Conservation (phyloP, 345 rosid species). For the Citrus mangshanensis region DNA sequence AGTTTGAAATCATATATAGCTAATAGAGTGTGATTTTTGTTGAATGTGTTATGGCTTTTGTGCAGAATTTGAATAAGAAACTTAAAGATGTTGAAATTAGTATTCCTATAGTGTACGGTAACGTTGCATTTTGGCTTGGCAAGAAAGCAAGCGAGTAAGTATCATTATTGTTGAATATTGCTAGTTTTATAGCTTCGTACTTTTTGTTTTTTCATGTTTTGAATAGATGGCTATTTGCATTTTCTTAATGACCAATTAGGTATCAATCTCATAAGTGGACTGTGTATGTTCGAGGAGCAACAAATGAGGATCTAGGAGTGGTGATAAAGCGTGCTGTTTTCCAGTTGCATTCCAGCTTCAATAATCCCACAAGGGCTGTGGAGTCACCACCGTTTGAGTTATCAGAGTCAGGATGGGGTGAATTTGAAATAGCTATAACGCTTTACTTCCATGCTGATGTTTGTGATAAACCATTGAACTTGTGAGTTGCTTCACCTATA, state of each 20-base stretch:
- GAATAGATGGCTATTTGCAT: background rate
- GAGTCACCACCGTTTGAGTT: constrained; percentile 72
- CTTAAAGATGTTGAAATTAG: constrained; percentile 71
- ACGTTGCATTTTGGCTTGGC: constrained; percentile 76
- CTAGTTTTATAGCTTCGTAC: background rate
- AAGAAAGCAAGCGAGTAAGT: constrained; percentile 84
- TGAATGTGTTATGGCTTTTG: constrained; percentile 3
- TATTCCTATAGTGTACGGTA: constrained; percentile 72
- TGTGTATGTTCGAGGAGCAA: constrained; percentile 65
- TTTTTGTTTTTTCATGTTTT: background rate
- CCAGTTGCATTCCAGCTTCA: constrained; percentile 68
- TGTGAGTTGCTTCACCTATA: constrained; percentile 37
- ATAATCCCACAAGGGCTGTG: constrained; percentile 59
- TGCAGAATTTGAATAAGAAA: constrained; percentile 50
- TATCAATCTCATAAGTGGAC: constrained; percentile 70
- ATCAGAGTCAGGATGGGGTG: constrained; percentile 78
- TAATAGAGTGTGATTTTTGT: background rate
- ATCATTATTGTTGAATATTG: background rate
- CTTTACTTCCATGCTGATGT: constrained; percentile 62
- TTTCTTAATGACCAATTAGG: constrained; percentile 31
- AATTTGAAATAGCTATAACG: constrained; percentile 66
- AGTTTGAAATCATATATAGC: background rate
- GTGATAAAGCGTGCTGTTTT: constrained; percentile 56
- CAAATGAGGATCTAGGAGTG: constrained; percentile 62
- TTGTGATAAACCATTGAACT: constrained; percentile 64